Conservation (phyloP, 495 filamentous ascomycete species). For the Penicillium mononematosum region DNA sequence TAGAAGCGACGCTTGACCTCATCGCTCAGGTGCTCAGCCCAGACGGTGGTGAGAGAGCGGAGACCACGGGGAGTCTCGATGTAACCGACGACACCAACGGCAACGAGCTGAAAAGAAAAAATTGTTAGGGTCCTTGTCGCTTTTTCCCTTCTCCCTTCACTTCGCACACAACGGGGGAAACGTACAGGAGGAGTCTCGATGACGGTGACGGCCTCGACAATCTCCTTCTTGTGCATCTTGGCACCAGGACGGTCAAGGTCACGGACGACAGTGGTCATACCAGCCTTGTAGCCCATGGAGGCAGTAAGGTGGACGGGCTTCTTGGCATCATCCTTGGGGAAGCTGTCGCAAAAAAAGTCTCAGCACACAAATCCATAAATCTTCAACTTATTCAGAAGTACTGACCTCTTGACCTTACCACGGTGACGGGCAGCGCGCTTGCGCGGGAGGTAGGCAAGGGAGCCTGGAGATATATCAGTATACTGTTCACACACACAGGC, state of each 20-base stretch:
- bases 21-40: slow-evolving; percentile 98
- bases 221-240: slow-evolving; percentile 99
- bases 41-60: slow-evolving; percentile 98
- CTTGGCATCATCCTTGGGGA: slow-evolving; percentile 99
- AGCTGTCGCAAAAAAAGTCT: slow-evolving; percentile 56
- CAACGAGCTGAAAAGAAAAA: slow-evolving; percentile 72
- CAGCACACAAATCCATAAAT: slow-evolving; percentile 30
- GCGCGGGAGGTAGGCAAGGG: slow-evolving; percentile 92
- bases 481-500: slow-evolving; percentile 27
- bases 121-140: slow-evolving; percentile 1
- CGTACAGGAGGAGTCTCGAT: slow-evolving; percentile 99
- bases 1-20: slow-evolving; percentile 99
- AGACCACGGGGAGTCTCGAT: slow-evolving; percentile 99
- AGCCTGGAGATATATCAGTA: slow-evolving; percentile 52
- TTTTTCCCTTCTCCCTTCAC: not conserved
- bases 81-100: slow-evolving; percentile 99
- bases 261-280: slow-evolving; percentile 99
- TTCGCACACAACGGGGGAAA: slow-evolving; percentile 17
- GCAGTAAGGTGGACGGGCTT: slow-evolving; percentile 99
- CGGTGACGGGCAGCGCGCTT: slow-evolving; percentile 96
- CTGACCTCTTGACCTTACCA: slow-evolving; percentile 97
- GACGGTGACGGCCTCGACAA: slow-evolving; percentile 98
- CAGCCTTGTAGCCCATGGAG: slow-evolving; percentile 99
- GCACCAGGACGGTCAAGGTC: slow-evolving; percentile 99
- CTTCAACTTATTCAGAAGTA: slow-evolving; percentile 21